Conservation (phyloP, 2,329 filamentous ascomycete genomes). For the Colletotrichum kahawae region DNA sequence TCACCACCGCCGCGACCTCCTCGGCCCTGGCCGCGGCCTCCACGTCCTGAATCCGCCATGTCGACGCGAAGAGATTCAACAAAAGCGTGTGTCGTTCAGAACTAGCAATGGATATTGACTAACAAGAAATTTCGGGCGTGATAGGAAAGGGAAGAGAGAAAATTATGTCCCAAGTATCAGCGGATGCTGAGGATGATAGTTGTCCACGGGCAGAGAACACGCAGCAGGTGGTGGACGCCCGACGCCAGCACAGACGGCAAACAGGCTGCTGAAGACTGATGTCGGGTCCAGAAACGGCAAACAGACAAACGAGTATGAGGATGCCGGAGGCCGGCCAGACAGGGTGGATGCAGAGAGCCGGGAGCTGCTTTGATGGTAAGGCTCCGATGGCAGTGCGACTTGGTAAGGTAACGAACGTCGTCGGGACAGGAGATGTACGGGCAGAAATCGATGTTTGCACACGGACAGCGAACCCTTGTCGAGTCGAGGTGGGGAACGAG, state of each 20-base stretch:
- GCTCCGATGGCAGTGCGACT: not conserved
- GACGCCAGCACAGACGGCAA: not conserved
- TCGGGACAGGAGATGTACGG: not conserved
- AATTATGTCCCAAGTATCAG: not conserved
- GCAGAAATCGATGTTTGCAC: not conserved
- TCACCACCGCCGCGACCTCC: not conserved
- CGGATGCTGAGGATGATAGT: not conserved
- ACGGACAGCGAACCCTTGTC: not conserved
- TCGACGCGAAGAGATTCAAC: not conserved
- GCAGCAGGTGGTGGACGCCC: not conserved
- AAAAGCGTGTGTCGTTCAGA: not conserved
- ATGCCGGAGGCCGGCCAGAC: constrained; percentile 10
- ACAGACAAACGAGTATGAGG: not conserved
- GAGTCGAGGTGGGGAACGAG: not conserved
- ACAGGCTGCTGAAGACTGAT: not conserved
- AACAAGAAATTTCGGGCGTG: not conserved
- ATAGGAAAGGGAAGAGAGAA: not conserved
- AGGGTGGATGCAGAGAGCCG: not conserved
- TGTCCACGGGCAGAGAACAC: not conserved
- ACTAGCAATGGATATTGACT: not conserved
- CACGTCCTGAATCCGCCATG: constrained; percentile 13
- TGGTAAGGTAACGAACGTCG: not conserved
- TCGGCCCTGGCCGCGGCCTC: not conserved
- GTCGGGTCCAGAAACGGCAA: not conserved
- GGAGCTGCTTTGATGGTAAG: not conserved